Percentiles rank a stretch among this genome's conserved stretches.
phyloP scores from a whole-genome alignment of 2,329 filamentous ascomycete genomes.

The Remersonia thermophila region DNA sequence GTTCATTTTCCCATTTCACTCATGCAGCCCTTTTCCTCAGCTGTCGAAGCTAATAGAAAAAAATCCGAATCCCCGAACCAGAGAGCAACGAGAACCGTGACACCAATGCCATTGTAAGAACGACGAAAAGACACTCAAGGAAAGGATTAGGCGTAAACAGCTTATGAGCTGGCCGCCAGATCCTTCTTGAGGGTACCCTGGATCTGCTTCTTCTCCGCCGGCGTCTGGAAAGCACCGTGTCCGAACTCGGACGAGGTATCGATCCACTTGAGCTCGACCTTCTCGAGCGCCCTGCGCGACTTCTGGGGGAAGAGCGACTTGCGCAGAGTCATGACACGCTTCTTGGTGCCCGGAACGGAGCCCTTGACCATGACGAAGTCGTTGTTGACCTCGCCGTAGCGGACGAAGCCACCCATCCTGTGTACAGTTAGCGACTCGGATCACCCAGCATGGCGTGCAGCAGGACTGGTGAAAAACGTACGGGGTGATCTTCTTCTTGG shows the following conservation, averaged over 20 bases:
- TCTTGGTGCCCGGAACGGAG: slow-evolving; percentile 95
- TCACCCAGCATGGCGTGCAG: too few relatives aligned
- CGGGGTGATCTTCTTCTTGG: slow-evolving; percentile 99
- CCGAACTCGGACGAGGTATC: slow-evolving; percentile 99
- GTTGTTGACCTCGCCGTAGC: slow-evolving; percentile 99
- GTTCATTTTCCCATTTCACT: slow-evolving; percentile 21
- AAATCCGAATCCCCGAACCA: slow-evolving; percentile 16
- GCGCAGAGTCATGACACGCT: slow-evolving; percentile 96
- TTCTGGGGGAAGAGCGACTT: slow-evolving; percentile 99
- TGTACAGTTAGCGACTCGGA: background rate
- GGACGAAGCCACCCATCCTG: slow-evolving; percentile 97
- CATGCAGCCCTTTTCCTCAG: slow-evolving; percentile 15
- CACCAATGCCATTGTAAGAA: slow-evolving; percentile 42
- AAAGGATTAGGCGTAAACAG: slow-evolving; percentile 9
- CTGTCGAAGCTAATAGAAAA: slow-evolving; percentile 19
- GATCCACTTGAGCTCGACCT: slow-evolving; percentile 99
- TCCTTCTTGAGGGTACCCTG: slow-evolving; percentile 99
- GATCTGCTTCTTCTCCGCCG: slow-evolving; percentile 95
- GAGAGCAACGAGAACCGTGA: slow-evolving; percentile 27
- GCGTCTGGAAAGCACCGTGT: slow-evolving; percentile 98
- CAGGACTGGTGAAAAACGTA: slow-evolving; percentile 44
- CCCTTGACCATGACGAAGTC: slow-evolving; percentile 97
- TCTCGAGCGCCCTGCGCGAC: slow-evolving; percentile 89
- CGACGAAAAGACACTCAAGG: slow-evolving; percentile 21
- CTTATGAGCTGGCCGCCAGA: slow-evolving; percentile 36